A percentile compares a stretch with the other conserved stretches of the same genome.
Evolutionary conservation across 164 flowering plant species (phyloP).

Genomic region (Nymphaea colorata): DNA sequence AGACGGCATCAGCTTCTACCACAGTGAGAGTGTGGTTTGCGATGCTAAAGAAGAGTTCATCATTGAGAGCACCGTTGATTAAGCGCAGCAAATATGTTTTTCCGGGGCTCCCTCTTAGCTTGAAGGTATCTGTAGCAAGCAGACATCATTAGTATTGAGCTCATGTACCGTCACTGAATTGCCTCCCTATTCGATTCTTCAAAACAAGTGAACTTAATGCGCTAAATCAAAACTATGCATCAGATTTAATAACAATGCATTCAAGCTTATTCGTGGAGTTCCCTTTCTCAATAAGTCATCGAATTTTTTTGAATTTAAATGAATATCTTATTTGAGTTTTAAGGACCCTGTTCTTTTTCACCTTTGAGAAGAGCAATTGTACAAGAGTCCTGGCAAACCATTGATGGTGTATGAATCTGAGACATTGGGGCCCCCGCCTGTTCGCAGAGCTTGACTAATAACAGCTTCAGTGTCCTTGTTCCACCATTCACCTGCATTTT

Average conservation of each 20-base stretch:
- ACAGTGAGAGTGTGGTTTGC: conserved; percentile 59
- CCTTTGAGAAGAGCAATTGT: conserved; percentile 68
- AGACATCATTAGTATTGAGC: not conserved
- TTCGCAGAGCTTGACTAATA: conserved; percentile 41
- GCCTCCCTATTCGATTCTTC: too few species aligned
- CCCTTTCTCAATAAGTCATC: too few species aligned
- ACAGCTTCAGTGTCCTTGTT: conserved; percentile 50
- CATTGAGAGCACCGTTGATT: conserved; percentile 70
- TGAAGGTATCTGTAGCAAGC: conserved; percentile 45
- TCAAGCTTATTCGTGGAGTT: too few species aligned
- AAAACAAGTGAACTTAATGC: too few species aligned
- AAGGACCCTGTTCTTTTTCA: conserved; percentile 2
- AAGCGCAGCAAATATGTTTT: conserved; percentile 63
- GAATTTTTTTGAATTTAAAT: too few species aligned
- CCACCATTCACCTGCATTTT: conserved; percentile 53
- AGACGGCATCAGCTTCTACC: conserved; percentile 57
- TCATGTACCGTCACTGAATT: not conserved
- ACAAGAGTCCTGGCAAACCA: conserved; percentile 62
- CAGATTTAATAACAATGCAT: too few species aligned
- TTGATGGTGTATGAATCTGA: conserved; percentile 76
- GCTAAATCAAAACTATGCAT: too few species aligned
- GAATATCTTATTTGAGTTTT: too few species aligned
- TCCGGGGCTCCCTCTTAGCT: conserved; percentile 51
- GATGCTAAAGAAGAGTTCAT: conserved; percentile 68
- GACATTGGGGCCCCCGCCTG: conserved; percentile 54